Percentiles rank a stretch among this genome's conserved stretches.
Evolutionary conservation across 345 rosid species (phyloP).

Genomic region (Eucalyptus microcorys): DNA sequence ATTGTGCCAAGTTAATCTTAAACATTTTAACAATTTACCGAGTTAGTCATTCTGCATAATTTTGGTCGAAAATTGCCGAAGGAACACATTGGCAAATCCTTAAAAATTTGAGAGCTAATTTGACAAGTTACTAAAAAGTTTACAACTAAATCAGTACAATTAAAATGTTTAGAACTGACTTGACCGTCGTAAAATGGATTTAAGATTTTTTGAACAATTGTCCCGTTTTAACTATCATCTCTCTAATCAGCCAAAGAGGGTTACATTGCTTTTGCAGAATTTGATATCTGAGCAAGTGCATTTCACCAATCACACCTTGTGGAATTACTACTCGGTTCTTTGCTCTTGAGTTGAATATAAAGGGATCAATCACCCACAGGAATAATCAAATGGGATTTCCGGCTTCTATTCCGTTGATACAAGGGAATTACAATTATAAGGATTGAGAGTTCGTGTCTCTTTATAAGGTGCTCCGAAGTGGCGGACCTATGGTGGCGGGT

Average conservation of each 20-base stretch:
- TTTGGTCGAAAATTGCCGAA: fast-evolving
- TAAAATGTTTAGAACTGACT: fast-evolving
- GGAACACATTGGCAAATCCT: no score
- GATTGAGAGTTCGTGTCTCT: not conserved
- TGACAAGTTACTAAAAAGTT: no score
- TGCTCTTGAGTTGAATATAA: not conserved
- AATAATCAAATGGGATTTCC: not conserved
- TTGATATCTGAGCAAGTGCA: not conserved
- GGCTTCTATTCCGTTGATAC: not conserved
- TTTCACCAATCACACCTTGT: not conserved
- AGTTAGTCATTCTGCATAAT: no score
- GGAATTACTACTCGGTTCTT: not conserved
- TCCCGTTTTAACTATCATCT: not conserved
- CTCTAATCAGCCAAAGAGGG: not conserved
- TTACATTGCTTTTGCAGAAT: not conserved
- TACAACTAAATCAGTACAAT: fast-evolving
- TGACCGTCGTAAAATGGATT: fast-evolving
- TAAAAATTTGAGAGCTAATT: no score
- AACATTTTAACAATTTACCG: no score
- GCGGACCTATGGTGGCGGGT: not conserved
- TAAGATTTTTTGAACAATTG: fast-evolving
- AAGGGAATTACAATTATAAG: not conserved
- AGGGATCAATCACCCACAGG: not conserved
- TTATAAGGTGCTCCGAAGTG: not conserved
- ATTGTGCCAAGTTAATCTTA: no score